A percentile compares a stretch with the other conserved stretches of the same genome.
phyloP scores from a whole-genome alignment of 176 grass and related monocot species.

The barley (Hordeum vulgare) region MorexV3_pseudomolecules_assembly NC_058523.1:151346615-151347114 shows the following conservation, averaged over 20 bases:
- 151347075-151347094: constrained; percentile 55
- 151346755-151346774: no score
- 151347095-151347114: constrained; percentile 60
- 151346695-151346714: not conserved
- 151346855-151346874: not conserved
- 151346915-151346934: not conserved
- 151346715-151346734: not conserved
- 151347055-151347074: constrained; percentile 55
- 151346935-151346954: constrained; percentile 23
- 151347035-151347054: constrained; percentile 27
- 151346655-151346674: not conserved
- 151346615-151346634: not conserved
- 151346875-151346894: not conserved
- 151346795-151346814: not conserved
- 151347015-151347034: constrained; percentile 31
- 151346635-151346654: not conserved
- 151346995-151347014: constrained; percentile 46
- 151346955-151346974: constrained; percentile 22
- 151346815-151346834: not conserved
- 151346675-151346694: not conserved
- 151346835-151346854: not conserved
- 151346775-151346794: not conserved
- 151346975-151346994: constrained; percentile 8
- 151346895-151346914: not conserved
- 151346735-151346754: not conserved